Evolutionary conservation across 345 rosid species (phyloP).

Genomic region (Eucalyptus microcorys): DNA sequence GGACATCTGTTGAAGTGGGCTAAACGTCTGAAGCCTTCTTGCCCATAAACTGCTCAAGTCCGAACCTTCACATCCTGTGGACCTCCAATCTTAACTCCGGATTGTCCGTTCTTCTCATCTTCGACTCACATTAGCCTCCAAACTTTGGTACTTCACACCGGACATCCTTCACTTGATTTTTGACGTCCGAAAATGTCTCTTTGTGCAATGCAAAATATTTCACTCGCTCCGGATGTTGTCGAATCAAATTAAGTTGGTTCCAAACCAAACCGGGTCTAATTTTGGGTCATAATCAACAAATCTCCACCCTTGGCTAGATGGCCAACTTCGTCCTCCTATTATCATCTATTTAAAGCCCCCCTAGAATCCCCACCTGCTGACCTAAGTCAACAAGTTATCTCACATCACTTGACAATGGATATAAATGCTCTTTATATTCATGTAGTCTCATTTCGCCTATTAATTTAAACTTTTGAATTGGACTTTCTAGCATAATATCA

Average conservation of each 20-base stretch:
- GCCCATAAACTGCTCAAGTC: not conserved
- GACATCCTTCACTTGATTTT: not conserved
- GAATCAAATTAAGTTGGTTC: not conserved
- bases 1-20: not conserved
- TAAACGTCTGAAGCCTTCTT: not conserved
- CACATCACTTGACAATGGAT: not conserved
- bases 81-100: not conserved
- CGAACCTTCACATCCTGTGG: not conserved
- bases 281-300: not conserved
- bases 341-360: not conserved
- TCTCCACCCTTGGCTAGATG: not conserved
- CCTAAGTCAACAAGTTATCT: not conserved
- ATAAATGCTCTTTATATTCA: not conserved
- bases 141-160: not conserved
- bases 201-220: not conserved
- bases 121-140: not conserved
- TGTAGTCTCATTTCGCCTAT: accelerated
- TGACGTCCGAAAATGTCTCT: not conserved
- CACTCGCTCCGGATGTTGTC: not conserved
- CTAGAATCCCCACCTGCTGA: not conserved
- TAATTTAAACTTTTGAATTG: no score
- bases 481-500: no score
- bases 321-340: not conserved
- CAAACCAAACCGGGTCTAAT: not conserved
- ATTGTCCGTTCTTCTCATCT: not conserved